Conservation (phyloP, 257 asterid species). For the Cynanchum wilfordii region DNA sequence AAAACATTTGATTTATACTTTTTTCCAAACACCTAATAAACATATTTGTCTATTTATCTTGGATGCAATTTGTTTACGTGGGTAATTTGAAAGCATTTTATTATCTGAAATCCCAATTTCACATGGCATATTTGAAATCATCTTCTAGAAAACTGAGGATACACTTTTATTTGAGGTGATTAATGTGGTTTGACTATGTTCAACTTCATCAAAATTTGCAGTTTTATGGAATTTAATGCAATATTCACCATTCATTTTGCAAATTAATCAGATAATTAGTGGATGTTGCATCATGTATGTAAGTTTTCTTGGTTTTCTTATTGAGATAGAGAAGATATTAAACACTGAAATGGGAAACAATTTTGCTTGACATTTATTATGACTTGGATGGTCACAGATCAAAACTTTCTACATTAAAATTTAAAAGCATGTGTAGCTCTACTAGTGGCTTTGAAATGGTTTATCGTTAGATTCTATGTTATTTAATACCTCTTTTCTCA, state of each 20-base stretch:
- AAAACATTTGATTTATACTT: background rate
- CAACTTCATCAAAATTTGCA: background rate
- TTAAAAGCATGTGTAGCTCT: slow-evolving; percentile 1
- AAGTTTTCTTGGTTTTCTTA: background rate
- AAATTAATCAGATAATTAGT: background rate
- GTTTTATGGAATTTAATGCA: background rate
- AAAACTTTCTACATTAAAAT: background rate
- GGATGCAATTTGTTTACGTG: background rate
- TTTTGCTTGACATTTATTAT: background rate
- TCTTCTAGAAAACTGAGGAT: background rate
- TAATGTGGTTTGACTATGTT: background rate
- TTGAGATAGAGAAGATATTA: background rate
- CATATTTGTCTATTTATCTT: background rate
- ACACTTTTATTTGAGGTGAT: background rate
- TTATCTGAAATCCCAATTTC: background rate
- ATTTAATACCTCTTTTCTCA: background rate
- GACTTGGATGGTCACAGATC: background rate
- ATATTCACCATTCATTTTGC: background rate
- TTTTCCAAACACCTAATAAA: background rate
- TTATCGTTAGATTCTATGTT: background rate
- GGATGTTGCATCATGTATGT: background rate
- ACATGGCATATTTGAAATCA: background rate
- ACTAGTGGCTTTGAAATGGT: background rate
- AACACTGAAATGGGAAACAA: background rate
- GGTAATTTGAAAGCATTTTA: background rate